A percentile compares a stretch with the other conserved stretches of the same genome.
These are phyloP conservation scores for Podosphaera leucotricha DNA, from an alignment of 2,329 filamentous ascomycete genomes.

Conservation along the genomic window DNA sequence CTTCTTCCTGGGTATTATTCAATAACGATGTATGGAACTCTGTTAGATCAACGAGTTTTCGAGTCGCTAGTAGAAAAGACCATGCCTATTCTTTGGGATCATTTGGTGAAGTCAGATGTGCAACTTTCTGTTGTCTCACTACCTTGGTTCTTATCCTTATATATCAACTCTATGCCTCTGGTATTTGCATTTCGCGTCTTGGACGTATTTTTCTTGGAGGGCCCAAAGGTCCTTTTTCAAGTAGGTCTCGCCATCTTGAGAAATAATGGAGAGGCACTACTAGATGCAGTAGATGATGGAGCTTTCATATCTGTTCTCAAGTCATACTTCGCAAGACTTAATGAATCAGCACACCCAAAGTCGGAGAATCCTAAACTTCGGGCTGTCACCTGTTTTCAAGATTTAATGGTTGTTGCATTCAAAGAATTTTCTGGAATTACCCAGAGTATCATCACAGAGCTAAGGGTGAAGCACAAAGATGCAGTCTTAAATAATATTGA, in stretches of 20 bases:
- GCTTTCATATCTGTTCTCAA: constrained; percentile 94
- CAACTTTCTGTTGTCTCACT: constrained; percentile 93
- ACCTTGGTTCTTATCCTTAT: constrained; percentile 92
- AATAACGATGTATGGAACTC: constrained; percentile 94
- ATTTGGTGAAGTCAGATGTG: constrained; percentile 88
- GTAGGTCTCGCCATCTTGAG: constrained; percentile 88
- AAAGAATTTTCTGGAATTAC: constrained; percentile 95
- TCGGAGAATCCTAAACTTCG: constrained; percentile 88
- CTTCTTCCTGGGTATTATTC: constrained; percentile 94
- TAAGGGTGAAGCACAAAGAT: constrained; percentile 80
- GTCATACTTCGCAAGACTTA: constrained; percentile 74
- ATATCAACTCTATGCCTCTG: constrained; percentile 98
- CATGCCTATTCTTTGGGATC: constrained; percentile 96
- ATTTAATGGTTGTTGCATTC: constrained; percentile 97
- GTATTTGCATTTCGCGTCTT: constrained; percentile 92
- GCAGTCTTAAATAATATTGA: constrained; percentile 89
- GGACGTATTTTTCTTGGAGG: constrained; percentile 96
- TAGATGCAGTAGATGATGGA: constrained; percentile 84
- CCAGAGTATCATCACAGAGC: constrained; percentile 71
- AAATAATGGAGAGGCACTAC: constrained; percentile 86
- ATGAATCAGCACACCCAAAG: constrained; percentile 87
- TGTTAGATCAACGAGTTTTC: constrained; percentile 91
- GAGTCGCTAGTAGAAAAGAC: constrained; percentile 96
- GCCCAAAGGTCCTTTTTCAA: constrained; percentile 91
- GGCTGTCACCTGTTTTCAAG: constrained; percentile 87